Evolutionary conservation across 2,329 filamentous ascomycete species (phyloP).

Genomic region (Stagonosporopsis chrysanthemi): DNA sequence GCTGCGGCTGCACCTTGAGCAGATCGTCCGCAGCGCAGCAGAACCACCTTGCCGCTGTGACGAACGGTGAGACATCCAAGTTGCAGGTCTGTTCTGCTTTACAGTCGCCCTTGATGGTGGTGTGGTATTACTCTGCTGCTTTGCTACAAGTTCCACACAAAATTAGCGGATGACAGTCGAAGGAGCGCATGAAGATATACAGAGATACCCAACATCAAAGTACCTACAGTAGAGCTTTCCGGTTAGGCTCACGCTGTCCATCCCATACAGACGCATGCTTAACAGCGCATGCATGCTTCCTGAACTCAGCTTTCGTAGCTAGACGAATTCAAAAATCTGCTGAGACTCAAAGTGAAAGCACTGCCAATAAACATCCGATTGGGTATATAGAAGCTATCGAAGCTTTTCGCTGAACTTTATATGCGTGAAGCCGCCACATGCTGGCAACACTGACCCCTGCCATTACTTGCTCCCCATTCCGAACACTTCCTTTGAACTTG

Average conservation of each 20-base stretch:
- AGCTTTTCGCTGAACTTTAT: conserved; percentile 8
- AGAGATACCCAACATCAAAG: conserved; percentile 12
- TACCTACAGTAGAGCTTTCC: background rate
- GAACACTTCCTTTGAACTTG: background rate
- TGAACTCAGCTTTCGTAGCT: background rate
- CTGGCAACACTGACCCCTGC: conserved; percentile 18
- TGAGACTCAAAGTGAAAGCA: background rate
- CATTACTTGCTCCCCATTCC: conserved; percentile 23
- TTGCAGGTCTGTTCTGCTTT: background rate
- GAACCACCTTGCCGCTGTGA: too few relatives aligned
- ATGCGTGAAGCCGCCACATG: background rate
- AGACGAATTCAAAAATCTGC: background rate
- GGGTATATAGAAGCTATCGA: conserved; percentile 26
- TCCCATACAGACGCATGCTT: background rate
- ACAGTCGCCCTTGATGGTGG: background rate
- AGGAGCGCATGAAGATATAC: background rate
- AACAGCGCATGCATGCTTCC: background rate
- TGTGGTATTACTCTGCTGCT: background rate
- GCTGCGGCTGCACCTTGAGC: conserved; percentile 4
- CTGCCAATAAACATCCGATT: conserved; percentile 7
- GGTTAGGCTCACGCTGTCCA: background rate
- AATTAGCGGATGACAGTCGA: background rate
- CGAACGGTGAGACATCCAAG: background rate
- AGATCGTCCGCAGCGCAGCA: background rate
- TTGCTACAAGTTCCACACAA: background rate